Evolutionary conservation across 2,329 filamentous ascomycete species (phyloP).

Genomic region (Penicillium sp.): DNA sequence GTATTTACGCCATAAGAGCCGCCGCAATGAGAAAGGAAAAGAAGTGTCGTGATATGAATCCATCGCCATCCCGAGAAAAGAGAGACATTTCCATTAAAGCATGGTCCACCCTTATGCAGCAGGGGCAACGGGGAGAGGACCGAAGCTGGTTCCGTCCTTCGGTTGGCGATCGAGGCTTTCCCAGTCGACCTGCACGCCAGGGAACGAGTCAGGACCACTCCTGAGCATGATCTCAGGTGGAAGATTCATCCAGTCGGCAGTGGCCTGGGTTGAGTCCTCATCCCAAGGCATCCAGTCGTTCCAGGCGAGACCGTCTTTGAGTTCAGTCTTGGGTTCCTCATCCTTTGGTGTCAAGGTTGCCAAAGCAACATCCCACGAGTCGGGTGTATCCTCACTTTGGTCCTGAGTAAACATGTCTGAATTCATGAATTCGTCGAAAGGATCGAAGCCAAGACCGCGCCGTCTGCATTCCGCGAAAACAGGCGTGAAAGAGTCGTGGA

Average conservation of each 20-base stretch:
- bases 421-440: constrained; percentile 44
- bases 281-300: constrained; percentile 19
- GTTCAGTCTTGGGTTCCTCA: constrained; percentile 19
- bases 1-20: constrained; percentile 24
- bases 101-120: constrained; percentile 27
- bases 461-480: constrained; percentile 14
- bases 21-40: constrained; percentile 13
- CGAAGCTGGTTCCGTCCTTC: constrained; percentile 20
- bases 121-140: constrained; percentile 33
- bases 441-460: constrained; percentile 33
- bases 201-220: constrained; percentile 4
- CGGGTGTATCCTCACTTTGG: constrained; percentile 41
- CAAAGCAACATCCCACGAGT: constrained; percentile 40
- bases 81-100: not conserved
- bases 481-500: constrained; percentile 42
- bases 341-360: constrained; percentile 44
- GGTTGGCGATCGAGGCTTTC: constrained; percentile 41
- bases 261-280: constrained; percentile 16
- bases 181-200: constrained; percentile 40
- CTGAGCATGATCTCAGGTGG: constrained; percentile 12
- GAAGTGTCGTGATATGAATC: constrained; percentile 15
- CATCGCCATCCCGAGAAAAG: not conserved
- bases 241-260: constrained; percentile 20
- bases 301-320: constrained; percentile 14
- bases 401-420: constrained; percentile 39